phyloP scores from a whole-genome alignment of 129 eudicot species.

The Lactuca saligna region DNA sequence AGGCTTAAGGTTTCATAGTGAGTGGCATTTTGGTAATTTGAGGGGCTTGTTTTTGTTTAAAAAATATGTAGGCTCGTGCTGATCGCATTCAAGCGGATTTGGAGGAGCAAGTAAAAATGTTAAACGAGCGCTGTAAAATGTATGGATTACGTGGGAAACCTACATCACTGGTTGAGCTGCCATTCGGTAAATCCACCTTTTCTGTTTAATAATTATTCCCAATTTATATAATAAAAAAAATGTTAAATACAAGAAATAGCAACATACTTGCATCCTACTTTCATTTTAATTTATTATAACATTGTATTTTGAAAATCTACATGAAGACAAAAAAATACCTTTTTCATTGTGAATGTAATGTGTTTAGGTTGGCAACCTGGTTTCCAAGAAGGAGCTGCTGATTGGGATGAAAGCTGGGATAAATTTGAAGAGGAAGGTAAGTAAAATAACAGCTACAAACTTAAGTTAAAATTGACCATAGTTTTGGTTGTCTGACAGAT shows the following conservation, averaged over 20 bases:
- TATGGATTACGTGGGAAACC: slow-evolving; percentile 90
- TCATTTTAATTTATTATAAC: not conserved
- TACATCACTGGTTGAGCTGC: slow-evolving; percentile 74
- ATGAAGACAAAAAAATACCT: not conserved
- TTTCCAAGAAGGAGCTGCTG: slow-evolving; percentile 78
- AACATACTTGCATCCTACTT: not conserved
- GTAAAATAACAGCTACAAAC: not conserved
- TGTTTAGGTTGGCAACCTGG: slow-evolving; percentile 93
- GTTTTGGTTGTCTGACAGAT: not conserved
- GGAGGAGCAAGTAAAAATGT: slow-evolving; percentile 71
- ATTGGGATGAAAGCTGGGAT: slow-evolving; percentile 93
- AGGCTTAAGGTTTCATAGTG: too few relatives aligned
- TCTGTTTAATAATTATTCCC: too few relatives aligned
- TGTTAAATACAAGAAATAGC: too few relatives aligned
- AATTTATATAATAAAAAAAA: too few relatives aligned
- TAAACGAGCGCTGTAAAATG: slow-evolving; percentile 89
- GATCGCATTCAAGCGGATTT: slow-evolving; percentile 66
- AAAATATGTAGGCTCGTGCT: slow-evolving; percentile 49
- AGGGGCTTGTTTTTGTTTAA: not conserved
- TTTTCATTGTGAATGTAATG: slow-evolving; percentile 16
- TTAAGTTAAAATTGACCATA: not conserved
- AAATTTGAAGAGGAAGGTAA: slow-evolving; percentile 88
- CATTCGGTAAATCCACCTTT: slow-evolving; percentile 58
- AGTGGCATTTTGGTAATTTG: not conserved
- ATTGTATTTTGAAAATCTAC: not conserved